Percentiles rank a stretch among this genome's conserved stretches.
These are phyloP conservation scores for Arthrobotrys sphaeroides DNA, from an alignment of 2,329 filamentous ascomycete genomes.

Conservation along the genomic window DNA sequence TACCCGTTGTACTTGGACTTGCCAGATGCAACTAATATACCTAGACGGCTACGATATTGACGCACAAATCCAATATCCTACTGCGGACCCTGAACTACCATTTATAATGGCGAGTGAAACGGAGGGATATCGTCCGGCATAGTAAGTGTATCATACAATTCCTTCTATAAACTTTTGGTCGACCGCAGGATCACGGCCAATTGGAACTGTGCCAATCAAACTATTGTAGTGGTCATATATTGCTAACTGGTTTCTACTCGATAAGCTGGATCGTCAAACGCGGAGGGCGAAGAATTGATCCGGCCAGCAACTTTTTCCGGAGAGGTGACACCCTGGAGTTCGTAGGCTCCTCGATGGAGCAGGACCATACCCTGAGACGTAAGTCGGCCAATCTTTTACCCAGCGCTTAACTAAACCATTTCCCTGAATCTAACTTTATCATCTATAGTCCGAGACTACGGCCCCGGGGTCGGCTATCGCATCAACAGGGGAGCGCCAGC, in stretches of 20 bases:
- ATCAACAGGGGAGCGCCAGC: slow-evolving; percentile 2
- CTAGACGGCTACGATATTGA: not conserved
- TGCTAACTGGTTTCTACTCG: not conserved
- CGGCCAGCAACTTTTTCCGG: not conserved
- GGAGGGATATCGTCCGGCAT: not conserved
- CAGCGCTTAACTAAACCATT: too few relatives aligned
- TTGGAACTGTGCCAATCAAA: too few relatives aligned
- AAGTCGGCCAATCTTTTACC: too few relatives aligned
- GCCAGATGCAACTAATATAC: not conserved
- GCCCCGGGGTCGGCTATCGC: not conserved
- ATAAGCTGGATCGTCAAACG: slow-evolving; percentile 20
- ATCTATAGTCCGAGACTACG: slow-evolving; percentile 17
- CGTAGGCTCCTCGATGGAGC: slow-evolving; percentile 3
- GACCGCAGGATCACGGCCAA: too few relatives aligned
- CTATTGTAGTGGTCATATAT: not conserved
- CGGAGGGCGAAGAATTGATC: slow-evolving; percentile 12
- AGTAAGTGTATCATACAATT: too few relatives aligned
- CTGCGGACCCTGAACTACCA: not conserved
- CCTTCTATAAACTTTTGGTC: too few relatives aligned
- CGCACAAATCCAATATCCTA: slow-evolving; percentile 1
- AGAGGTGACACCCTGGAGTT: slow-evolving; percentile 20
- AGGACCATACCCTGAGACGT: slow-evolving; percentile 22
- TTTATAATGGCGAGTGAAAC: not conserved
- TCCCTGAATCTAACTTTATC: too few relatives aligned
- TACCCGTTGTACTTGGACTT: slow-evolving; percentile 16